A percentile compares a stretch with the other conserved stretches of the same genome.
These are phyloP conservation scores for Achaetomium macrosporum DNA, from an alignment of 2,329 filamentous ascomycete species.

Conservation along the genomic window DNA sequence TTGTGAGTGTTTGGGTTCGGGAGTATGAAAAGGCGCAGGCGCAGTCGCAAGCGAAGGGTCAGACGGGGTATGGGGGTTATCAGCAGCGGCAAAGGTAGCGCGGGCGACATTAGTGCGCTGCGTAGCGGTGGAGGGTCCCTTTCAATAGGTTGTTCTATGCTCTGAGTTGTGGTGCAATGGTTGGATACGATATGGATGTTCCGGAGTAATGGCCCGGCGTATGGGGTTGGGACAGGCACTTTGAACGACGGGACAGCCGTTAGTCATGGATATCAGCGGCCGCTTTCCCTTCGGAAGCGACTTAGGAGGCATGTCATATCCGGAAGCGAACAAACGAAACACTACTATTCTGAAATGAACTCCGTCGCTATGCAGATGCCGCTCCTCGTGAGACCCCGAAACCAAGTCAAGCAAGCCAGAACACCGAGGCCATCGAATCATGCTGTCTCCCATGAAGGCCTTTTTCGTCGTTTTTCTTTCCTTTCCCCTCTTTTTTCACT, in stretches of 20 bases:
- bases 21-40: slow-evolving; percentile 51
- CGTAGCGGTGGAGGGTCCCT: neutral
- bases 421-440: neutral
- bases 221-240: neutral
- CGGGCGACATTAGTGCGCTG: neutral
- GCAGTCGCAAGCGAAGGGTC: neutral
- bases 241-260: neutral
- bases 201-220: neutral
- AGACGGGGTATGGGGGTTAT: neutral
- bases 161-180: neutral
- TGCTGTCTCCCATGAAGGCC: neutral
- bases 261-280: neutral
- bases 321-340: neutral
- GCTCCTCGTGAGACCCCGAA: neutral
- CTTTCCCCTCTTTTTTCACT: no score
- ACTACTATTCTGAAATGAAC: slow-evolving; percentile 25
- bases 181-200: neutral
- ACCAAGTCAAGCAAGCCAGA: neutral
- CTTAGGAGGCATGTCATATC: no score
- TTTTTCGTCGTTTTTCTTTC: no score
- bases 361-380: slow-evolving; percentile 39
- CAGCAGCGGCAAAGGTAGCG: neutral
- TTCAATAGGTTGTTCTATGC: no score
- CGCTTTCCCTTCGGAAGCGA: no score
- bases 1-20: slow-evolving; percentile 49